Evolutionary conservation across 371 early-diverging fungal species (phyloP).

Genomic region (Lichtheimia hyalospora): DNA sequence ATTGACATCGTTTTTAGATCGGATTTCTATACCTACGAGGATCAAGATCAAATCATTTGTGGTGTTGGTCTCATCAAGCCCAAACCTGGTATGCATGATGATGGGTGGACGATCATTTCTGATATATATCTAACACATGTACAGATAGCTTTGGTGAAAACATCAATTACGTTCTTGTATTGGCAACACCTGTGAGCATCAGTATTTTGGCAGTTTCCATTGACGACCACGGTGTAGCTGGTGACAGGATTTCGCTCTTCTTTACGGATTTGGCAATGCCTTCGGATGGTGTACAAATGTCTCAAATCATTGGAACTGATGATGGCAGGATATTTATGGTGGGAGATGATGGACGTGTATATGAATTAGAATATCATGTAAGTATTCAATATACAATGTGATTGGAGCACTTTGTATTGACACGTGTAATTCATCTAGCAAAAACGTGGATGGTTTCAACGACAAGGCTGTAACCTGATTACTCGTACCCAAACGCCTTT

Average conservation of each 20-base stretch:
- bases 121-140: background rate
- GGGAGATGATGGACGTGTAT: conserved; percentile 76
- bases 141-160: conserved; percentile 75
- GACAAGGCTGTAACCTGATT: conserved; percentile 62
- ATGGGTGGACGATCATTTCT: background rate
- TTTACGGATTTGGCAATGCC: conserved; percentile 72
- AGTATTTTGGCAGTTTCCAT: conserved; percentile 68
- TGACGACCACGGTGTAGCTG: background rate
- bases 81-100: conserved; percentile 43
- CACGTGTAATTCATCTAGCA: no score
- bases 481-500: conserved; percentile 52
- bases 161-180: conserved; percentile 74
- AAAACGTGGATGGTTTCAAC: no score
- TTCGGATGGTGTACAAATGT: conserved; percentile 75
- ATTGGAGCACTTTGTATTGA: no score
- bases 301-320: conserved; percentile 65
- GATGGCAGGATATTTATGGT: conserved; percentile 83
- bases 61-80: conserved; percentile 80
- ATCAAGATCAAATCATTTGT: conserved; percentile 84
- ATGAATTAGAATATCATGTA: conserved; percentile 83
- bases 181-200: conserved; percentile 81
- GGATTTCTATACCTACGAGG: conserved; percentile 73
- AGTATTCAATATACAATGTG: background rate
- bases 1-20: conserved; percentile 24
- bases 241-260: conserved; percentile 45